Percentiles rank a stretch among this genome's conserved stretches.
These are phyloP conservation scores for Stenogyne calaminthoides DNA, from an alignment of 305 asterid genomes.

Conservation along the genomic window DNA sequence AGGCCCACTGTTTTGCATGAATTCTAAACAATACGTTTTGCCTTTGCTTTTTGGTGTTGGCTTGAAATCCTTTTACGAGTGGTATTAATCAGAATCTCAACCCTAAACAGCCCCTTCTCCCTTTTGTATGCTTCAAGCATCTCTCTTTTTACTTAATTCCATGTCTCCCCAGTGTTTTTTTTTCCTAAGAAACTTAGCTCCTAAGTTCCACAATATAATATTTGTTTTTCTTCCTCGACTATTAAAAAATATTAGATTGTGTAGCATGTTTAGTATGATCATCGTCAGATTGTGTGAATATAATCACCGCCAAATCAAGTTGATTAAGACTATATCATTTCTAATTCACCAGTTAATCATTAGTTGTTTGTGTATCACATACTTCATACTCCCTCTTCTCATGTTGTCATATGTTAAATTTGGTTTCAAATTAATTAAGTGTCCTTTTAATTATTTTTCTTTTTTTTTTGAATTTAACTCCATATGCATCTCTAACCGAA, in stretches of 20 bases:
- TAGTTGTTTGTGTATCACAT: background rate
- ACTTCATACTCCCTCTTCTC: background rate
- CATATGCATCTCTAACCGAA: too few relatives aligned
- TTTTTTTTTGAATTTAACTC: too few relatives aligned
- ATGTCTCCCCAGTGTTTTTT: constrained; percentile 35
- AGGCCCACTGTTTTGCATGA: constrained; percentile 27
- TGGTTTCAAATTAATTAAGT: too few relatives aligned
- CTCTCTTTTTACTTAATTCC: constrained; percentile 17
- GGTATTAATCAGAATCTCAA: constrained; percentile 55
- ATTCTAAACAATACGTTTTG: constrained; percentile 25
- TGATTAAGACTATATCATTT: constrained; percentile 12
- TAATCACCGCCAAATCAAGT: constrained; percentile 20
- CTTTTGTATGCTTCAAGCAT: constrained; percentile 55
- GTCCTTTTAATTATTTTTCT: too few relatives aligned
- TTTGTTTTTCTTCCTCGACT: background rate
- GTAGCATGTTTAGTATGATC: background rate
- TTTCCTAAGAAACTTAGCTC: constrained; percentile 37
- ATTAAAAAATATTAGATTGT: background rate
- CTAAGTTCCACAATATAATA: constrained; percentile 39
- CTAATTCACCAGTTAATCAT: background rate
- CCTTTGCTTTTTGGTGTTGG: constrained; percentile 43
- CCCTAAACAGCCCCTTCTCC: constrained; percentile 20
- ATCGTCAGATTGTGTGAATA: constrained; percentile 16
- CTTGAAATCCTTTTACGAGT: constrained; percentile 34
- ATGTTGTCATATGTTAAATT: too few relatives aligned